A percentile compares a stretch with the other conserved stretches of the same genome.
phyloP scores from a whole-genome alignment of 1,284 basidiomycete species.

The Boletus semigastroideus region DNA sequence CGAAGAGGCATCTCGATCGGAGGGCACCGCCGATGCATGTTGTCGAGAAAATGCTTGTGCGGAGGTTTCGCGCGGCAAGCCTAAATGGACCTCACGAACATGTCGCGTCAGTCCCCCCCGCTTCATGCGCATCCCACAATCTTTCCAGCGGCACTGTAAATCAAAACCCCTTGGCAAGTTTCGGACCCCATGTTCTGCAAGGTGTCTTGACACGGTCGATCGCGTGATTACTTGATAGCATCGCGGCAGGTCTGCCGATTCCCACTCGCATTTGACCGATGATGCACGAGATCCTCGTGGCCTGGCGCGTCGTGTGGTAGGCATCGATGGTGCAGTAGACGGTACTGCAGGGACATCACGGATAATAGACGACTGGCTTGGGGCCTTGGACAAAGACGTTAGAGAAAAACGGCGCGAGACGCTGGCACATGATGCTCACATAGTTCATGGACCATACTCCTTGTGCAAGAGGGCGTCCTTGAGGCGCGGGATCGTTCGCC shows the following conservation, averaged over 20 bases:
- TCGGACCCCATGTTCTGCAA: slow-evolving; percentile 16
- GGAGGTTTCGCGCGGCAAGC: background rate
- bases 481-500: background rate
- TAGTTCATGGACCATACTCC: background rate
- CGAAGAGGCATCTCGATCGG: background rate
- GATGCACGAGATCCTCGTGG: background rate
- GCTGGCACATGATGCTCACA: slow-evolving; percentile 7
- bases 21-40: background rate
- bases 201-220: slow-evolving; percentile 7
- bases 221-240: slow-evolving; percentile 10
- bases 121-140: slow-evolving; percentile 5
- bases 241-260: background rate
- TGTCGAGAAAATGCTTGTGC: background rate
- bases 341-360: background rate
- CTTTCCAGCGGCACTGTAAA: slow-evolving; percentile 16
- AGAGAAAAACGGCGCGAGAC: background rate
- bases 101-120: slow-evolving; percentile 13
- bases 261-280: slow-evolving; percentile 11
- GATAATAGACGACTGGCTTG: background rate
- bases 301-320: too few relatives aligned
- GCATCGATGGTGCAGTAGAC: background rate
- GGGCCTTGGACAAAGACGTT: background rate
- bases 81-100: slow-evolving; percentile 16
- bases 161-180: background rate
- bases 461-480: background rate